Evolutionary conservation across 257 asterid species (phyloP), one percentile per base, ranked within the genome.

Genomic region (Ilex asprella): DNA sequence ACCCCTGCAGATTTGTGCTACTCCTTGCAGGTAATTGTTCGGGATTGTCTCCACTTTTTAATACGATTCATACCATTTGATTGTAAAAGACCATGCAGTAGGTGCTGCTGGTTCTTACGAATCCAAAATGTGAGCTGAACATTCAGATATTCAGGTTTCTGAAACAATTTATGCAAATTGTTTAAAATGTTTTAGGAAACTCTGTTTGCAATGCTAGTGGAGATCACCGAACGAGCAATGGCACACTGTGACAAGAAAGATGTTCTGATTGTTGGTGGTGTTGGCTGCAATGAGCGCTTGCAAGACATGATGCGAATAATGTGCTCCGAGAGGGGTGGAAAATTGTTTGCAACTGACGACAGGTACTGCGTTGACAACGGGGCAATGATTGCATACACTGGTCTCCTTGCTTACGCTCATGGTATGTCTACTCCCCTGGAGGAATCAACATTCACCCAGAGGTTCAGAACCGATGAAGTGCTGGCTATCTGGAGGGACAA

Each of bases 321-420:
- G 99, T 92, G 99, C 68, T 74, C 85, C 2, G 99, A 89, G 78
- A 83, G 97, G 71, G 97, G 86, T 12, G 99, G 99, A 62, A 84
- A 75, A 6, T 69, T 92, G 64, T 92, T 65, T 65, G 87, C 99
- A 2, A 89, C 99, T 8, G 99, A 92, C 62, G 99, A 92, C 56
- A 80, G 99, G 55, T 92, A 92, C 62, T 92, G 99, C 62, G 31
- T 92, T 52, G 97, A 92, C 77, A 92, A 92, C 12, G 99, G 99
- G 35, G 99, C 97, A 6, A 92, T 92, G 99, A 92, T 92, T 72
- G 99, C 99, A 46, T 92, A 92, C 62, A 89, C 99, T 0, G 99
- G 99, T 27, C 86, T 92, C 51, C 82, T 92, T 61, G 99, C 86
- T 50, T 83, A 71, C 47, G 96, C 97, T n/a, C 76, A 83, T 51